Evolutionary conservation across 257 asterid species (phyloP).

Genomic region (Eustoma russellianum): DNA sequence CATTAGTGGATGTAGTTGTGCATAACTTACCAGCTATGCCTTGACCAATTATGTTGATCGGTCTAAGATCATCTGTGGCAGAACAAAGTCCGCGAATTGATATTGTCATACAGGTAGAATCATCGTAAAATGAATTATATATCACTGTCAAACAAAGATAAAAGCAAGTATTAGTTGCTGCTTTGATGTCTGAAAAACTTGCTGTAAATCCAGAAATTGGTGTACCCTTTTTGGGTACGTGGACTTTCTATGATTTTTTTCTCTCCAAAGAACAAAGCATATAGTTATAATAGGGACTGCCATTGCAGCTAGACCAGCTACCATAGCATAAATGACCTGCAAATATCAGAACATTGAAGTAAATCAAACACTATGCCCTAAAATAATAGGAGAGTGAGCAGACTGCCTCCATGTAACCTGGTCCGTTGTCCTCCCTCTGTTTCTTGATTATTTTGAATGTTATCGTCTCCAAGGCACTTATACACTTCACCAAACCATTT

Average conservation of each 20-base stretch:
- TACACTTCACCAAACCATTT: conserved; percentile 37
- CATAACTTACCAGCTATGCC: conserved; percentile 60
- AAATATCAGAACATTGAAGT: conserved; percentile 3
- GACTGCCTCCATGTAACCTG: no score
- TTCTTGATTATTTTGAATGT: conserved; percentile 25
- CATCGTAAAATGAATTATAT: conserved; percentile 19
- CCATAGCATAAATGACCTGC: conserved; percentile 38
- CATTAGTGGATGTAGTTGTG: no score
- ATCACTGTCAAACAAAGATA: conserved; percentile 17
- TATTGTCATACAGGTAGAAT: conserved; percentile 27
- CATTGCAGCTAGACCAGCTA: conserved; percentile 33
- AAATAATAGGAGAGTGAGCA: not conserved
- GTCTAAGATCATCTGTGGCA: conserved; percentile 53
- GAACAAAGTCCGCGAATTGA: conserved; percentile 37
- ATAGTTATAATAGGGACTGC: conserved; percentile 14
- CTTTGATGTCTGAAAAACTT: not conserved
- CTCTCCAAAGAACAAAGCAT: conserved; percentile 20
- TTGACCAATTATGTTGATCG: conserved; percentile 68
- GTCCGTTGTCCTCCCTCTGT: not conserved
- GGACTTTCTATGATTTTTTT: conserved; percentile 18
- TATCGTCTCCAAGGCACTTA: conserved; percentile 41
- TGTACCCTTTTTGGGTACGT: conserved; percentile 23
- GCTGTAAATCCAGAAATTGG: not conserved
- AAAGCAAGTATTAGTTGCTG: not conserved
- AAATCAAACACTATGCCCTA: not conserved